A percentile compares a stretch with the other conserved stretches of the same genome.
These are phyloP conservation scores for Magnolia changhungtana DNA, from an alignment of 164 flowering plant genomes.

Conservation along the genomic window DNA sequence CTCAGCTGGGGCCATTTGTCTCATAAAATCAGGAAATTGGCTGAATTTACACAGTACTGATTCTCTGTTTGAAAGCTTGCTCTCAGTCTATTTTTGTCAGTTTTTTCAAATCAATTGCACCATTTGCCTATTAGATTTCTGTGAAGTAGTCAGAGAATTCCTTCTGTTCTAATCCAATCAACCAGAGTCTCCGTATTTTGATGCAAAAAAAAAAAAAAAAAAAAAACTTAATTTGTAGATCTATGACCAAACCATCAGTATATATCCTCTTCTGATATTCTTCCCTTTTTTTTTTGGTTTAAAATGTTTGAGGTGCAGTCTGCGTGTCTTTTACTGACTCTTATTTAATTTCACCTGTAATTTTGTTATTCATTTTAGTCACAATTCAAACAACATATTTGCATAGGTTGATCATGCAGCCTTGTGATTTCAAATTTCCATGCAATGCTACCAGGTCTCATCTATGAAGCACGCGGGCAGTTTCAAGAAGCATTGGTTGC, in stretches of 20 bases:
- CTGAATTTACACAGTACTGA: not conserved
- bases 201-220: no score
- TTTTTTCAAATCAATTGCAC: not conserved
- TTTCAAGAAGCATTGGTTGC: slow-evolving; percentile 48
- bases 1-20: not conserved
- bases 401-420: not conserved
- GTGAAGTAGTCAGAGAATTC: not conserved
- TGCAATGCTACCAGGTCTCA: slow-evolving; percentile 41
- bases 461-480: slow-evolving; percentile 54
- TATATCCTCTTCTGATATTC: not conserved
- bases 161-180: no score
- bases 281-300: not conserved
- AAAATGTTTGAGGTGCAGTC: not conserved
- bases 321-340: not conserved
- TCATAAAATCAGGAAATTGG: not conserved
- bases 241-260: not conserved
- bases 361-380: not conserved
- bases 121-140: not conserved
- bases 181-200: not conserved
- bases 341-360: not conserved
- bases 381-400: not conserved
- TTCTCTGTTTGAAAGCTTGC: not conserved
- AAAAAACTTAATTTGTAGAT: not conserved
- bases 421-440: not conserved
- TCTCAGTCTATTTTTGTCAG: not conserved